A percentile compares a stretch with the other conserved stretches of the same genome.
These are phyloP conservation scores for Salix purpurea DNA, from an alignment of 345 rosid genomes.

Conservation along the genomic window DNA sequence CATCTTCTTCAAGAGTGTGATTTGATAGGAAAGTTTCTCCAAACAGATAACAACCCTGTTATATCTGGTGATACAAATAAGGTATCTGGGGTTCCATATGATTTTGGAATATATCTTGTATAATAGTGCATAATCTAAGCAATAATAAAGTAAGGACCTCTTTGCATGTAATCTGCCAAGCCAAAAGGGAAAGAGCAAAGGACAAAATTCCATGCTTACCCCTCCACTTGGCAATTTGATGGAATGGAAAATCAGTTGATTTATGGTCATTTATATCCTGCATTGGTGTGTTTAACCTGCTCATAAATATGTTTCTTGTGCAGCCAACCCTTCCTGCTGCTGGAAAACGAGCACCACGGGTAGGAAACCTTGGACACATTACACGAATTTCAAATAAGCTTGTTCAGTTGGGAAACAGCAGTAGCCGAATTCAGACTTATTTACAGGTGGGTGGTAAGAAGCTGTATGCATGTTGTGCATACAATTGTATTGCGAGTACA, in stretches of 20 bases:
- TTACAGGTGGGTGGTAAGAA: conserved; percentile 59
- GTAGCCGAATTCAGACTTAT: conserved; percentile 45
- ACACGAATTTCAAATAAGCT: conserved; percentile 82
- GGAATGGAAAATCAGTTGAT: not conserved
- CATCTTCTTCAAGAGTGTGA: conserved; percentile 79
- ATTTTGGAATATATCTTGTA: not conserved
- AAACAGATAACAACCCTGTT: conserved; percentile 60
- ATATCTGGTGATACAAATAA: conserved; percentile 48
- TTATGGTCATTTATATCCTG: not conserved
- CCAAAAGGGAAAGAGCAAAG: not conserved
- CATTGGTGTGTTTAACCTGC: not conserved
- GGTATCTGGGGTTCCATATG: conserved; percentile 28
- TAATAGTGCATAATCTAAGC: not conserved
- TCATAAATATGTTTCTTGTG: conserved; percentile 14
- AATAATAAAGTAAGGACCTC: not conserved
- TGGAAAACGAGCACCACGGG: conserved; percentile 72
- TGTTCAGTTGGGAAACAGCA: conserved; percentile 64
- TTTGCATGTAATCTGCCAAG: not conserved
- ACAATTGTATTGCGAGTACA: not conserved
- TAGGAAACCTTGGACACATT: conserved; percentile 85
- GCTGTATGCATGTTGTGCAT: not conserved
- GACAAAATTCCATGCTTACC: not conserved
- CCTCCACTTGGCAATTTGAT: not conserved
- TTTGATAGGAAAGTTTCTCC: conserved; percentile 68
- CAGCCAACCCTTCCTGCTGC: conserved; percentile 76